phyloP scores from a whole-genome alignment of 176 grass and related monocot genomes.

The Triticum timopheevii region DNA sequence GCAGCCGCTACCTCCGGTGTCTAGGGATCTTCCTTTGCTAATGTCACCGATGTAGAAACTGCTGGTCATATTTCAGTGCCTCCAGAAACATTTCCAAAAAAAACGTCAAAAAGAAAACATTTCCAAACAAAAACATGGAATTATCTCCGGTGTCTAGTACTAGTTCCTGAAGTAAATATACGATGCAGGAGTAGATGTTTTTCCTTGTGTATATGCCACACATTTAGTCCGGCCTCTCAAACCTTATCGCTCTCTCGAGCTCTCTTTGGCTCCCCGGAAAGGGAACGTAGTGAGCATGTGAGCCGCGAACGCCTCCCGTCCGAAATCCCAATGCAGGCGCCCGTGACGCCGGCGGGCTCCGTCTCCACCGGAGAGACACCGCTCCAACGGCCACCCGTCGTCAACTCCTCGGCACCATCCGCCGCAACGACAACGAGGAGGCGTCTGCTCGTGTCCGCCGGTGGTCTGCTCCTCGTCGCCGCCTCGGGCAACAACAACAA shows the following conservation, averaged over 20 bases:
- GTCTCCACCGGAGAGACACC: not conserved
- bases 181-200: not conserved
- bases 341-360: not conserved
- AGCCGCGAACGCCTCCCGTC: not conserved
- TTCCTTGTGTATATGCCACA: not conserved
- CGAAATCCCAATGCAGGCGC: not conserved
- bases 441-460: slow-evolving; percentile 39
- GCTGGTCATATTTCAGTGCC: too few relatives aligned
- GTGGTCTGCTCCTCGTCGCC: slow-evolving; percentile 31
- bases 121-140: too few relatives aligned
- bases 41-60: too few relatives aligned
- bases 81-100: too few relatives aligned
- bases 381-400: not conserved
- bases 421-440: slow-evolving; percentile 2
- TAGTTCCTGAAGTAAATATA: too few relatives aligned
- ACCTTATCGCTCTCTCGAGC: slow-evolving; percentile 25
- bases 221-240: slow-evolving; percentile 11
- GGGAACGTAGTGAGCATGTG: slow-evolving; percentile 11
- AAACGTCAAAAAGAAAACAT: too few relatives aligned
- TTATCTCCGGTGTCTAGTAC: too few relatives aligned
- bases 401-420: not conserved
- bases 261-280: not conserved
- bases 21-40: too few relatives aligned
- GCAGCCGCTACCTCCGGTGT: too few relatives aligned
- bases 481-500: not conserved